phyloP scores from a whole-genome alignment of 345 rosid species.

The Nephelium lappaceum region DNA sequence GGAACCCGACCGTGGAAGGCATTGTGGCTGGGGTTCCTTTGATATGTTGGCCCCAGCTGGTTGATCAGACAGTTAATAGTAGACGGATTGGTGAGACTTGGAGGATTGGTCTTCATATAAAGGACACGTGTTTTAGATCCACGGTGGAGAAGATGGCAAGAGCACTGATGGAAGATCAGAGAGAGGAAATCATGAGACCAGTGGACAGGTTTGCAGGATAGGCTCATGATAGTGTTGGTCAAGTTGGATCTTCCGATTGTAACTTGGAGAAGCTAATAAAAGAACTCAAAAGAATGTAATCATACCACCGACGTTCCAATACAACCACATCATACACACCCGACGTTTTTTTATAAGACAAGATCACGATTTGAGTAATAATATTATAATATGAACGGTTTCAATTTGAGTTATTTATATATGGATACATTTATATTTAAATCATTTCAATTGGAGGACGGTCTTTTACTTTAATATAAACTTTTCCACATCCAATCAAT shows the following conservation, averaged over 20 bases:
- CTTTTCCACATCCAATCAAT: too few species aligned
- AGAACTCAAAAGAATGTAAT: constrained; percentile 27
- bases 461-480: too few species aligned
- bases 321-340: too few species aligned
- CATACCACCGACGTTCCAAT: too few species aligned
- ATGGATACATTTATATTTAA: too few species aligned
- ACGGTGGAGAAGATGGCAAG: constrained; percentile 28
- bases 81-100: constrained; percentile 36
- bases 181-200: constrained; percentile 26
- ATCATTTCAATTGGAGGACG: too few species aligned
- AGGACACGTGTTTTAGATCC: constrained; percentile 28
- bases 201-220: constrained; percentile 27
- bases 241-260: constrained; percentile 46
- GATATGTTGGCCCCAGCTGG: constrained; percentile 40
- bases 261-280: constrained; percentile 43
- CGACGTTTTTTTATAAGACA: too few species aligned
- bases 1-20: constrained; percentile 39
- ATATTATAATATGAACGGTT: too few species aligned
- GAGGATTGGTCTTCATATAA: constrained; percentile 38
- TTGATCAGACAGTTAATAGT: constrained; percentile 40
- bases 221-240: constrained; percentile 27
- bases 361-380: too few species aligned
- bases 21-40: constrained; percentile 37
- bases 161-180: constrained; percentile 18
- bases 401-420: too few species aligned